Base-by-base conservation (phyloP, 2,329 filamentous ascomycete species). In the Mariannaea elegans region DNA sequence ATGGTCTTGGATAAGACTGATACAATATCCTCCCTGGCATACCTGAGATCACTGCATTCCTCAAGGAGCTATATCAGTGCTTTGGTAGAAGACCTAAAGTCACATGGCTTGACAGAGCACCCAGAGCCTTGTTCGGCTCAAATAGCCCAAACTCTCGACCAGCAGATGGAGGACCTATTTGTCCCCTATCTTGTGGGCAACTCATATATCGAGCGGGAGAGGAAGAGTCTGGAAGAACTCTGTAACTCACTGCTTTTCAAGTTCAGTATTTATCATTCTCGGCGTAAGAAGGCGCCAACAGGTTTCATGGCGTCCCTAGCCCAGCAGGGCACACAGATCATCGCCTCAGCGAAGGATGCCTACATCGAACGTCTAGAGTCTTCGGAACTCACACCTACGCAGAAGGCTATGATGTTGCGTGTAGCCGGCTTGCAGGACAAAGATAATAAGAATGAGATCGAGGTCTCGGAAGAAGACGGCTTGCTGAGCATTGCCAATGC, bases 1-100 rank as follows among this genome's bases (percentile, higher is more conserved):
- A 92, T 97, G 87, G 94, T 99, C 3, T 81, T 99, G 46, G 94
- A 97, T 69, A 98, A 98, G 78, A 95, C 95, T 14, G 91, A 92
- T 65, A 92, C 91, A 5, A 89, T 98, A 14, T 99, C 96, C 0
- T 94, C 93, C 0, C 81, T 99, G 27, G 94, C 95, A 1, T 99
- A 97, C 73, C 79, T 99, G 27, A 88, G 95, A 61, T 95, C 93
- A 13, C 75, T 99, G 12, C 96, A 99, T 76, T 92, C 94, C 7
- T 95, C 95, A 1, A 87, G 93, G 67, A 92, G 88, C 65, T 98
- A 97, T 71, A 95, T 99, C 68, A 90, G 91, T 64, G 82, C 89
- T 6, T 78, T 99, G 21, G 90, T 98, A 7, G 95, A 99, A 71
- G 95, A 98, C 65, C 80, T 99, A 52, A 99, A 99, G 76, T 83